phyloP scores from a whole-genome alignment of 148 eudicot species.

The Silene conica region DNA sequence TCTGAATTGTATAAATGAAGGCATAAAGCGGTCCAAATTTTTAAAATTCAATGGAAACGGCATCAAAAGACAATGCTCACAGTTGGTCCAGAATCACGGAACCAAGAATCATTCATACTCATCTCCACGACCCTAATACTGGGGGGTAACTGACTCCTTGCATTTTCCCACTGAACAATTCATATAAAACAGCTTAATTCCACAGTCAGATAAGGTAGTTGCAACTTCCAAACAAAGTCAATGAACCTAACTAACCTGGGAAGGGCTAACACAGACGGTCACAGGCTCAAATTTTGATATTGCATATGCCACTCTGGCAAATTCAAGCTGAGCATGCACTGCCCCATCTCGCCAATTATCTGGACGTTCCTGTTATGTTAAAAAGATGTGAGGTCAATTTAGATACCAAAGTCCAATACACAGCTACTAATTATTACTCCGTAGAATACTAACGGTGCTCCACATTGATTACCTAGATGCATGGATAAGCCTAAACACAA shows the following conservation, averaged over 20 bases:
- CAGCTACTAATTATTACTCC: no score
- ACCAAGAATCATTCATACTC: slow-evolving; percentile 97
- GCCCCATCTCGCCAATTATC: slow-evolving; percentile 87
- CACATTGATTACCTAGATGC: background rate
- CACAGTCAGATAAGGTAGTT: slow-evolving; percentile 1
- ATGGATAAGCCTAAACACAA: background rate
- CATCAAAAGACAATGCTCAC: slow-evolving; percentile 37
- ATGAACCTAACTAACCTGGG: slow-evolving; percentile 48
- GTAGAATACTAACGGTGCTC: background rate
- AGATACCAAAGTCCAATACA: background rate
- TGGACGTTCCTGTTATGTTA: slow-evolving; percentile 55
- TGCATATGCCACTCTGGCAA: slow-evolving; percentile 68
- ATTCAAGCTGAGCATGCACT: slow-evolving; percentile 57
- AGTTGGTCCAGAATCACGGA: slow-evolving; percentile 93
- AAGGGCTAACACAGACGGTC: slow-evolving; percentile 50
- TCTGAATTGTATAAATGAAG: background rate
- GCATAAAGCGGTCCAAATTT: background rate
- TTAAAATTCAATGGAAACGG: background rate
- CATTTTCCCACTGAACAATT: slow-evolving; percentile 65
- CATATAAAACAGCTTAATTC: slow-evolving; percentile 15
- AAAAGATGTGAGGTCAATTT: background rate
- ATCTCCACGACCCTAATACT: slow-evolving; percentile 82
- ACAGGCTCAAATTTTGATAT: slow-evolving; percentile 55
- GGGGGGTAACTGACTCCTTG: slow-evolving; percentile 63
- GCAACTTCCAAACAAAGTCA: background rate